Percentiles rank a stretch among this genome's conserved stretches.
Evolutionary conservation across 306 rosid species (phyloP).

Genomic region (Acacia melanoxylon): DNA sequence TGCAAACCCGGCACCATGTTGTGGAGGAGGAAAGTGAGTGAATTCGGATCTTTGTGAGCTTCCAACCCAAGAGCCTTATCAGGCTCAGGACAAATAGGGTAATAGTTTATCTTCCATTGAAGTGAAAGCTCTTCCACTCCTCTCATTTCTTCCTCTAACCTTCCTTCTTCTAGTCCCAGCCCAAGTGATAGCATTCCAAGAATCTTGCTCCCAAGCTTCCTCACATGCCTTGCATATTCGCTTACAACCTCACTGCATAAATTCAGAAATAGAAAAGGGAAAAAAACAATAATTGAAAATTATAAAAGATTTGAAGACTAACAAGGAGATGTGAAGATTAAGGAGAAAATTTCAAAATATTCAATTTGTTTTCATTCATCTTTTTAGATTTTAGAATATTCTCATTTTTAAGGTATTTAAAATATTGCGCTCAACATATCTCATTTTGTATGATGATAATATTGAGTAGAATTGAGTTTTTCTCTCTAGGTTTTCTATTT

Average conservation of each 20-base stretch:
- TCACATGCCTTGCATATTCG: conserved; percentile 60
- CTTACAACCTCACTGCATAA: conserved; percentile 55
- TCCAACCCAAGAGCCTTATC: conserved; percentile 83
- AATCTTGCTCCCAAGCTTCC: conserved; percentile 58
- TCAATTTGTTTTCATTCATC: too few species aligned
- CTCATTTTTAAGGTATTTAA: too few species aligned
- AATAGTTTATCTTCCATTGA: conserved; percentile 80
- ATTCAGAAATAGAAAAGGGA: too few species aligned
- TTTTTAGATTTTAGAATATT: too few species aligned
- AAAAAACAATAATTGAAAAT: too few species aligned
- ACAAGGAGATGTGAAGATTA: too few species aligned
- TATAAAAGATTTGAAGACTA: too few species aligned
- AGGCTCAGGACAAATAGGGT: conserved; percentile 86
- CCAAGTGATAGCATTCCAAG: conserved; percentile 55
- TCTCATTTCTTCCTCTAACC: conserved; percentile 77
- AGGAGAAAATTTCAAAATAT: too few species aligned
- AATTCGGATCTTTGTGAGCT: conserved; percentile 78
- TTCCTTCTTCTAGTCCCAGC: conserved; percentile 72
- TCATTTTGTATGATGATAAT: too few species aligned
- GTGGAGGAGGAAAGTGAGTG: conserved; percentile 82
- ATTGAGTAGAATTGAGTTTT: too few species aligned
- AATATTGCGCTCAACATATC: too few species aligned
- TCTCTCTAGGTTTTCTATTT: too few species aligned
- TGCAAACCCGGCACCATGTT: conserved; percentile 93
- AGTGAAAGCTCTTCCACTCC: conserved; percentile 77